Evolutionary conservation across 2,329 filamentous ascomycete genomes (phyloP).

Genomic region (Trichophyton rubrum): DNA sequence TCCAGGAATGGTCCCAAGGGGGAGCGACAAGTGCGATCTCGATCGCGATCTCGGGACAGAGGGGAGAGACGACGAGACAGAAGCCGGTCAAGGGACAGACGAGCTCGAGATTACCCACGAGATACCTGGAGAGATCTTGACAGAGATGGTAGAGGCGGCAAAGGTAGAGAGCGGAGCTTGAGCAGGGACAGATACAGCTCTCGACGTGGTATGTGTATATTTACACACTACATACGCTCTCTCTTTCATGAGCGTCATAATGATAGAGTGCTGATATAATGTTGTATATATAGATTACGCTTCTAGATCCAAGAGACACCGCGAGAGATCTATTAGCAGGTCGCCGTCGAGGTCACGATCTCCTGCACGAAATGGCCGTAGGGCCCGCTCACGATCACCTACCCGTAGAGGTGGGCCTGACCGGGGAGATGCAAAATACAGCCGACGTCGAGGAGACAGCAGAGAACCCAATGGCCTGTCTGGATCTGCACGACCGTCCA

Average conservation of each 20-base stretch:
- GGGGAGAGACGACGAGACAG: conserved; percentile 31
- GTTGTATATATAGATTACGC: neutral
- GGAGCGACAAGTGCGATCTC: conserved; percentile 31
- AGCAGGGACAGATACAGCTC: conserved; percentile 23
- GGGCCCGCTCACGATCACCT: conserved; percentile 26
- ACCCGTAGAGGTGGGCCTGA: conserved; percentile 25
- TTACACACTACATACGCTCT: neutral
- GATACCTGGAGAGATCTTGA: conserved; percentile 28
- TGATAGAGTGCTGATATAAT: neutral
- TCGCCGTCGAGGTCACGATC: conserved; percentile 19
- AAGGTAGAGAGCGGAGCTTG: conserved; percentile 24
- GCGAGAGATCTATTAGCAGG: conserved; percentile 21
- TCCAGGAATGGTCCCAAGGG: conserved; percentile 26
- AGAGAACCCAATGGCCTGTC: conserved; percentile 18
- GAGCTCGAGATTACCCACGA: conserved; percentile 19
- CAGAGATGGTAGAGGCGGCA: conserved; percentile 29
- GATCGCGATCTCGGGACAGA: conserved; percentile 24
- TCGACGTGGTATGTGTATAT: conserved; percentile 26
- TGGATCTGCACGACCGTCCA: conserved; percentile 15
- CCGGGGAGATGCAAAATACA: conserved; percentile 22
- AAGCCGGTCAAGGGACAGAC: conserved; percentile 33
- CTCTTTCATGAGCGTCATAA: neutral
- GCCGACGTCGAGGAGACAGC: conserved; percentile 15
- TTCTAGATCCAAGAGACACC: neutral
- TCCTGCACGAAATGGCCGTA: conserved; percentile 25